phyloP scores from a whole-genome alignment of 179 eudicot species.

The Beta macrorhiza region DNA sequence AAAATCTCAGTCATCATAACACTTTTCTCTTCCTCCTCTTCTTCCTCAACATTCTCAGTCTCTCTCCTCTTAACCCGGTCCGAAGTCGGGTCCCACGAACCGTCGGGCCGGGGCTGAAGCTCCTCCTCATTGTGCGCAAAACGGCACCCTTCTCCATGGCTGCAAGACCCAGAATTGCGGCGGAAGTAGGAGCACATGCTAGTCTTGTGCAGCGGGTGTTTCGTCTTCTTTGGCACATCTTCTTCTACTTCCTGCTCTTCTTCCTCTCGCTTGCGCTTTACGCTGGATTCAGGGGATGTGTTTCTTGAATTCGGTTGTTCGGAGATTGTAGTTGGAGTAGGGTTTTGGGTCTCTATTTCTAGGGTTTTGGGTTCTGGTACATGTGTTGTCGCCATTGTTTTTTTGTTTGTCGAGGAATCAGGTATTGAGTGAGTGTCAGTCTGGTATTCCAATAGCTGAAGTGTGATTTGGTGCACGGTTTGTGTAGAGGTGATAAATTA shows the following conservation, averaged over 20 bases:
- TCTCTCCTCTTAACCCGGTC: conserved; percentile 61
- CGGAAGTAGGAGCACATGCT: conserved; percentile 83
- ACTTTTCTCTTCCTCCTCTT: conserved; percentile 23
- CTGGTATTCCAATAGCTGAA: too few species aligned
- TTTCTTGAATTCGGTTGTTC: neutral
- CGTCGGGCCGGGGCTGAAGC: conserved; percentile 71
- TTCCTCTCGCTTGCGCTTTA: conserved; percentile 58
- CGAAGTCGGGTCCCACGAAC: conserved; percentile 90
- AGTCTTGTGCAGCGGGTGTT: conserved; percentile 71
- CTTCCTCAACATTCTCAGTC: conserved; percentile 17
- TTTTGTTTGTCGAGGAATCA: too few species aligned
- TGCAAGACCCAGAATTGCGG: conserved; percentile 53
- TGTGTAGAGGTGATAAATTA: too few species aligned
- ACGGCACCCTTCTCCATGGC: conserved; percentile 75
- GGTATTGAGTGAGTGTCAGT: too few species aligned
- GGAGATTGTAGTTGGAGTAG: neutral
- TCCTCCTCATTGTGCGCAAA: conserved; percentile 81
- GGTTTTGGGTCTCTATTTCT: conserved; percentile 36
- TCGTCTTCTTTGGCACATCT: conserved; percentile 10
- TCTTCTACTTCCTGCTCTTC: neutral
- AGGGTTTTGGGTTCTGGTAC: conserved; percentile 19
- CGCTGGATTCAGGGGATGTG: conserved; percentile 25
- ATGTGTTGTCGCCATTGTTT: neutral
- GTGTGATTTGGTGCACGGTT: too few species aligned
- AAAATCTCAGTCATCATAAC: conserved; percentile 70